Conservation (phyloP, 2,329 filamentous ascomycete genomes). For the Chaetomiaceae sp. region DNA sequence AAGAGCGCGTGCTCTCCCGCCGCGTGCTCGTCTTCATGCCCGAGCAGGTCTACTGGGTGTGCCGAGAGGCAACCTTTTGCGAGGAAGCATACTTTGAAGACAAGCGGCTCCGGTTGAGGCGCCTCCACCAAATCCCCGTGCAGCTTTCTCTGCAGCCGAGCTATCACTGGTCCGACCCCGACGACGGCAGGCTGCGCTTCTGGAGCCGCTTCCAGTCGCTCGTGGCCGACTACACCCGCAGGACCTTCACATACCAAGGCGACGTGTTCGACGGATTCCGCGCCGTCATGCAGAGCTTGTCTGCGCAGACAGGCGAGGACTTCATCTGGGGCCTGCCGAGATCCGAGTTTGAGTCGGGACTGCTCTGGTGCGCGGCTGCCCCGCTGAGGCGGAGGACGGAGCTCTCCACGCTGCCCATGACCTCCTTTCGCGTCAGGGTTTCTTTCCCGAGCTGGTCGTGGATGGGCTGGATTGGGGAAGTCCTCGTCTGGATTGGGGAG, state of each 20-base stretch:
- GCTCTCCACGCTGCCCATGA: not conserved
- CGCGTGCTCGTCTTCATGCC: not conserved
- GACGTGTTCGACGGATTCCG: not conserved
- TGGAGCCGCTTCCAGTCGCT: not conserved
- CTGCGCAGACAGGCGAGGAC: not conserved
- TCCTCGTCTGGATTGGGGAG: not conserved
- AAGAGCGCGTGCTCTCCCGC: constrained; percentile 6
- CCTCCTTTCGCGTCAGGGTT: not conserved
- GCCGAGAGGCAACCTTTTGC: not conserved
- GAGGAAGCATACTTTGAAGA: constrained; percentile 1
- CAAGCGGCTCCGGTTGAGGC: not conserved
- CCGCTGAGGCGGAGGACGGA: not conserved
- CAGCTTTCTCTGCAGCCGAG: too few species aligned
- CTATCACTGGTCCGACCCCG: too few species aligned
- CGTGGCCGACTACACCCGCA: not conserved
- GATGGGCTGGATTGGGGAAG: constrained; percentile 3
- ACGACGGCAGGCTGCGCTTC: too few species aligned
- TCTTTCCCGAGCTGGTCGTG: constrained; percentile 5
- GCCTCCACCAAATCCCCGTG: too few species aligned
- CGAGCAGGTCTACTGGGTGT: not conserved
- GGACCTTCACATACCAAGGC: not conserved
- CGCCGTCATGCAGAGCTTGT: not conserved
- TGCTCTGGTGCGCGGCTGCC: not conserved
- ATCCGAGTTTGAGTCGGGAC: not conserved
- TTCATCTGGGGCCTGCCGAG: not conserved